A percentile compares a stretch with the other conserved stretches of the same genome.
Conservation (phyloP, 192 early-diverging fungal genomes). For the Entomortierella lignicola region DNA sequence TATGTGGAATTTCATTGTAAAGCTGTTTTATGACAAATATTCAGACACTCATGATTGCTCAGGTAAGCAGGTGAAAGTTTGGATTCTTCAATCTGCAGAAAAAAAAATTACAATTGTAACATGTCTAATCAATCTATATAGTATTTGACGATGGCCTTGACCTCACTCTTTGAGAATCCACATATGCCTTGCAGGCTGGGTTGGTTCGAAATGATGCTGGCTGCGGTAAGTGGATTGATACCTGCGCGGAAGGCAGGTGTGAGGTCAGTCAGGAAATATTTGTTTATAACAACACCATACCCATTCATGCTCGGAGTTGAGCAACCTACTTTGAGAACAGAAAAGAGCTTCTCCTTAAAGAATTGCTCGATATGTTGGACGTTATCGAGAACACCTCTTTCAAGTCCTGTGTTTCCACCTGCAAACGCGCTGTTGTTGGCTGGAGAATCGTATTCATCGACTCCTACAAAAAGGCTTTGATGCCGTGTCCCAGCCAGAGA, state of each 20-base stretch:
- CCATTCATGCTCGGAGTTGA: conserved; percentile 13
- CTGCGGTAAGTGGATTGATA: conserved; percentile 47
- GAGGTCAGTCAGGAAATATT: conserved; percentile 51
- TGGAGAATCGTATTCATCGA: conserved; percentile 52
- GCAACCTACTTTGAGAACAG: conserved; percentile 46
- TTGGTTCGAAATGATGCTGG: conserved; percentile 39
- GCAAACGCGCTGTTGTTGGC: conserved; percentile 46
- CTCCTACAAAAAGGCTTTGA: conserved; percentile 50
- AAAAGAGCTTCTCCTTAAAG: conserved; percentile 47
- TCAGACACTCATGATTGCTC: conserved; percentile 25
- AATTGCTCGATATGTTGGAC: conserved; percentile 38
- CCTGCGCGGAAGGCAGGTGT: conserved; percentile 39
- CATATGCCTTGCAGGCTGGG: conserved; percentile 50
- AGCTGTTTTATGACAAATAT: conserved; percentile 29
- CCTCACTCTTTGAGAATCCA: conserved; percentile 51
- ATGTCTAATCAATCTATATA: conserved; percentile 7
- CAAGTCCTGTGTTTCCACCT: conserved; percentile 27
- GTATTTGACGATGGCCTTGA: conserved; percentile 49
- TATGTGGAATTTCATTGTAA: conserved; percentile 4
- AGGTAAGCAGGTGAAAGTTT: conserved; percentile 24
- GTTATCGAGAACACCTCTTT: conserved; percentile 14
- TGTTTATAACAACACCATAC: conserved; percentile 39
- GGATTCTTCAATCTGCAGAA: conserved; percentile 9
- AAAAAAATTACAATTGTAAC: no score
- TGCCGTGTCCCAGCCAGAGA: conserved; percentile 27